These are phyloP conservation scores for Starmerella riodocensis DNA, from an alignment of 805 yeast genomes.

Conservation along the genomic window DNA sequence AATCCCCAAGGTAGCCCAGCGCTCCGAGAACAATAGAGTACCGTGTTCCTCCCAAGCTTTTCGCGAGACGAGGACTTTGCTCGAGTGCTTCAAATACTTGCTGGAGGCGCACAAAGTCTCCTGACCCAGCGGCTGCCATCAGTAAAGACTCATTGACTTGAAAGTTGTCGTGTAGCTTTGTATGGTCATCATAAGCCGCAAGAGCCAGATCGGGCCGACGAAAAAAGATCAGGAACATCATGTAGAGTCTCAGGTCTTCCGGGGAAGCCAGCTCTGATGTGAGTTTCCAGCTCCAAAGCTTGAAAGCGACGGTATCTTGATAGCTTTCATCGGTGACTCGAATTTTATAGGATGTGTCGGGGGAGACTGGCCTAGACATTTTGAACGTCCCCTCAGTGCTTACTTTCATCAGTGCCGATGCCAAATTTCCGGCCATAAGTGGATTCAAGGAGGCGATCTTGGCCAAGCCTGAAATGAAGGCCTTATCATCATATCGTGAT, in stretches of 20 bases:
- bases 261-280: slow-evolving; percentile 11
- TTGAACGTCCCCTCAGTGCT: background rate
- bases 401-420: slow-evolving; percentile 8
- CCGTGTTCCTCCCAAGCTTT: slow-evolving; percentile 32
- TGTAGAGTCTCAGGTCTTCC: slow-evolving; percentile 22
- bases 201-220: slow-evolving; percentile 22
- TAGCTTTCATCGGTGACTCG: background rate
- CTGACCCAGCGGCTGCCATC: slow-evolving; percentile 33
- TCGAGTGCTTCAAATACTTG: slow-evolving; percentile 35
- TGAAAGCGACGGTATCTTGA: too few relatives aligned
- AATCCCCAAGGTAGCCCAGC: slow-evolving; percentile 39
- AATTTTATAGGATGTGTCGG: background rate
- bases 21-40: slow-evolving; percentile 51
- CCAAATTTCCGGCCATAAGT: slow-evolving; percentile 3
- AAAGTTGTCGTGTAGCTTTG: slow-evolving; percentile 33
- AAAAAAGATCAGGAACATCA: slow-evolving; percentile 19
- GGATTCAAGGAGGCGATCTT: background rate
- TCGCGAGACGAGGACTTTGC: background rate
- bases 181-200: slow-evolving; percentile 29
- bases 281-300: slow-evolving; percentile 27
- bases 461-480: slow-evolving; percentile 1
- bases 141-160: slow-evolving; percentile 39
- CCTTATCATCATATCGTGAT: background rate
- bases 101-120: slow-evolving; percentile 45
- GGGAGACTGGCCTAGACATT: background rate